Conservation (phyloP, 2,329 filamentous ascomycete species). For the Aureobasidium subglaciale region DNA sequence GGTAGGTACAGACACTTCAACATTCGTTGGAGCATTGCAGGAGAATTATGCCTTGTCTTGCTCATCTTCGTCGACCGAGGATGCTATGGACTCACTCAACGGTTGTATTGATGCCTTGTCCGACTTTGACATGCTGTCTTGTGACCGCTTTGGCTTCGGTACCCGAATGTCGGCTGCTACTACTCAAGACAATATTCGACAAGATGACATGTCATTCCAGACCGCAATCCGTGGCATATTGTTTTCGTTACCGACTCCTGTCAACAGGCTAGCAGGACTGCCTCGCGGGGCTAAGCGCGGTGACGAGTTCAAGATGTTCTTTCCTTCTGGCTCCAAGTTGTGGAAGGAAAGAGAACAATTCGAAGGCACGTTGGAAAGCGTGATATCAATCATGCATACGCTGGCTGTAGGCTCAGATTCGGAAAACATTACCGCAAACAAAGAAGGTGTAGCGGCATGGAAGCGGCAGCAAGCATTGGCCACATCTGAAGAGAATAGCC, state of each 20-base stretch:
- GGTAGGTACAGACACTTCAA: slow-evolving; percentile 83
- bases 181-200: slow-evolving; percentile 66
- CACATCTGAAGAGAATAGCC: neutral
- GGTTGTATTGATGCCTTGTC: slow-evolving; percentile 83
- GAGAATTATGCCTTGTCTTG: slow-evolving; percentile 92
- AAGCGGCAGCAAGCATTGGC: slow-evolving; percentile 12
- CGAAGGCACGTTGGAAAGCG: slow-evolving; percentile 63
- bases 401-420: neutral
- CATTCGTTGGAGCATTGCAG: slow-evolving; percentile 82
- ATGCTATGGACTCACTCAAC: slow-evolving; percentile 69
- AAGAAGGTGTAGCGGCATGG: slow-evolving; percentile 22
- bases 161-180: slow-evolving; percentile 43
- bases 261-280: slow-evolving; percentile 52
- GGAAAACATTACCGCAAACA: neutral
- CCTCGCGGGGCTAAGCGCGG: slow-evolving; percentile 24
- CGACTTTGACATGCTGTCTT: slow-evolving; percentile 75
- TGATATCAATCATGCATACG: slow-evolving; percentile 25
- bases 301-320: slow-evolving; percentile 84
- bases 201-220: slow-evolving; percentile 92
- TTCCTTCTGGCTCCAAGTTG: slow-evolving; percentile 73
- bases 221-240: slow-evolving; percentile 79
- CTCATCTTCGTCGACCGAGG: slow-evolving; percentile 50
- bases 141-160: slow-evolving; percentile 61
- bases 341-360: slow-evolving; percentile 81
- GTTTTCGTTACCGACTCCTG: slow-evolving; percentile 77